phyloP scores from a whole-genome alignment of 2,329 filamentous ascomycete species.

The Cryphonectria nitschkei region DNA sequence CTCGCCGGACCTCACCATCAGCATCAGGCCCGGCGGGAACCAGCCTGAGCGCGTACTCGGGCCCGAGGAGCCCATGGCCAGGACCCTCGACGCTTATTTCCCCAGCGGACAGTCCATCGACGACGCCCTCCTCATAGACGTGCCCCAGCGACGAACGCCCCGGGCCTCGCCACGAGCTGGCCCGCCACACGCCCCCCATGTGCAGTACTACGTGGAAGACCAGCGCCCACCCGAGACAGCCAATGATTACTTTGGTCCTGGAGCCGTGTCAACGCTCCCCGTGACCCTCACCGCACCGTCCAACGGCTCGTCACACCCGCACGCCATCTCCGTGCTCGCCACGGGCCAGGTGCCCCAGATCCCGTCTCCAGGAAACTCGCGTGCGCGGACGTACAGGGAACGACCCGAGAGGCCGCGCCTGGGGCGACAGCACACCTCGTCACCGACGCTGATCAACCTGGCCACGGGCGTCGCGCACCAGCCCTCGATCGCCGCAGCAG shows the following conservation, averaged over 20 bases:
- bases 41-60: conserved; percentile 70
- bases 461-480: conserved; percentile 50
- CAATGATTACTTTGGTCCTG: conserved; percentile 81
- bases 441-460: conserved; percentile 72
- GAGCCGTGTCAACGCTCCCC: conserved; percentile 48
- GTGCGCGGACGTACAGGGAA: conserved; percentile 58
- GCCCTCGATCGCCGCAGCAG: conserved; percentile 39
- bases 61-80: conserved; percentile 82
- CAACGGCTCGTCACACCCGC: conserved; percentile 40
- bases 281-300: conserved; percentile 44
- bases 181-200: conserved; percentile 46
- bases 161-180: conserved; percentile 73
- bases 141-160: conserved; percentile 75
- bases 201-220: conserved; percentile 64
- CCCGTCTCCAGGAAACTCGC: conserved; percentile 77
- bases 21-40: conserved; percentile 73
- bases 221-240: conserved; percentile 68
- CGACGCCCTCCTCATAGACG: conserved; percentile 89
- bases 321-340: conserved; percentile 72
- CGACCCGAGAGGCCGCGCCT: conserved; percentile 64
- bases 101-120: conserved; percentile 85
- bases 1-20: conserved; percentile 82
- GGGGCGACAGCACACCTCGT: conserved; percentile 76
- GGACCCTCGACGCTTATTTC: conserved; percentile 80
- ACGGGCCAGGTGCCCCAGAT: conserved; percentile 80